Evolutionary conservation across 768 basidiomycete species (phyloP).

Genomic region (Macrolepiota albuminosa): DNA sequence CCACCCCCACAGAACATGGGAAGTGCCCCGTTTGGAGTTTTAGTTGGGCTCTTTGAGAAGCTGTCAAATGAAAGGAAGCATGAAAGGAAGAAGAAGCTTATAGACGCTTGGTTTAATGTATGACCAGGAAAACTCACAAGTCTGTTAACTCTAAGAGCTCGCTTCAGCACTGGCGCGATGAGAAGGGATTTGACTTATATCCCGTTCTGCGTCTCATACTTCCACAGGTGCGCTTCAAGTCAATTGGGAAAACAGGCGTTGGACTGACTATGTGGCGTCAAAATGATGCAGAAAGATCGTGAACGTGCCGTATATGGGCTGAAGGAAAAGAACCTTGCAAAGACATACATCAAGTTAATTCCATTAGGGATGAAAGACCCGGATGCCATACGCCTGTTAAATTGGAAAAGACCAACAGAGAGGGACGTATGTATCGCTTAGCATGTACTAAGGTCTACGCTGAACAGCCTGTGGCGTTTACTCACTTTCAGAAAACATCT

Average conservation of each 20-base stretch:
- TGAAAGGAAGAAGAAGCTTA: constrained; percentile 62
- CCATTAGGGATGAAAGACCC: constrained; percentile 76
- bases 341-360: constrained; percentile 86
- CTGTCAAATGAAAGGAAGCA: constrained; percentile 69
- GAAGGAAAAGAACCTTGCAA: constrained; percentile 93
- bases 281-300: constrained; percentile 73
- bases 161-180: constrained; percentile 74
- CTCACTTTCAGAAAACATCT: constrained; percentile 49
- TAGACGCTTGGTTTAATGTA: constrained; percentile 82
- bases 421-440: constrained; percentile 38
- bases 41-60: constrained; percentile 70
- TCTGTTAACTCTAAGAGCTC: constrained; percentile 10
- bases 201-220: constrained; percentile 86
- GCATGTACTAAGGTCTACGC: not conserved
- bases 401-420: constrained; percentile 87
- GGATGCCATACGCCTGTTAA: constrained; percentile 75
- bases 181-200: constrained; percentile 85
- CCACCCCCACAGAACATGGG: constrained; percentile 61
- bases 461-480: not conserved
- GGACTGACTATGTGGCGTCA: constrained; percentile 3
- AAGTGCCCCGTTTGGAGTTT: constrained; percentile 65
- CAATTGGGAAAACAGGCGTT: not conserved
- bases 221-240: constrained; percentile 60
- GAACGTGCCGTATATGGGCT: constrained; percentile 90
- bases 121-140: constrained; percentile 21